Evolutionary conservation across 2,329 filamentous ascomycete genomes (phyloP).

Genomic region (Pseudogymnoascus sp.): DNA sequence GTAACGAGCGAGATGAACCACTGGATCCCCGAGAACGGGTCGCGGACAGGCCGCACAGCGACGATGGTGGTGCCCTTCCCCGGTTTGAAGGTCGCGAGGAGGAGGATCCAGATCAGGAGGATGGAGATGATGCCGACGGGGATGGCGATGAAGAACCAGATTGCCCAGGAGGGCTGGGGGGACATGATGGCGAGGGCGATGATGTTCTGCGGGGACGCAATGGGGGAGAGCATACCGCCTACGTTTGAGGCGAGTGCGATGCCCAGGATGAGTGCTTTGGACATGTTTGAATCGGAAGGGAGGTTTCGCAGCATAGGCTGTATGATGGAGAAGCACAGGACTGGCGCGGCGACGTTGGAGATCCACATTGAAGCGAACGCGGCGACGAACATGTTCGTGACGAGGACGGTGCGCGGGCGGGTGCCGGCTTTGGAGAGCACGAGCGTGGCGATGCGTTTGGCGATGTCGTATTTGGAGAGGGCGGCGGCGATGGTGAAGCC

Average conservation of each 20-base stretch:
- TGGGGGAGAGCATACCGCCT: constrained; percentile 91
- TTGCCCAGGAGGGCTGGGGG: constrained; percentile 82
- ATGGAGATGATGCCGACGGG: constrained; percentile 89
- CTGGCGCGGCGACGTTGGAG: constrained; percentile 93
- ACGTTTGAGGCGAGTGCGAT: constrained; percentile 94
- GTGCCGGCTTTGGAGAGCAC: constrained; percentile 95
- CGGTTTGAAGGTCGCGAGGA: constrained; percentile 79
- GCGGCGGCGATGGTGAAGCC: constrained; percentile 95
- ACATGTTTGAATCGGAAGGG: constrained; percentile 82
- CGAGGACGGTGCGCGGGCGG: constrained; percentile 74
- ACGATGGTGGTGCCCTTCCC: constrained; percentile 81
- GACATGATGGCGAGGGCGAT: constrained; percentile 95
- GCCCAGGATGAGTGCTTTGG: constrained; percentile 88
- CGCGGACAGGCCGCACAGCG: constrained; percentile 81
- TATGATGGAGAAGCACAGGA: constrained; percentile 95
- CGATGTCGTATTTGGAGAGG: constrained; percentile 93
- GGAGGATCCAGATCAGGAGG: constrained; percentile 77
- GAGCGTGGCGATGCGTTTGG: constrained; percentile 93
- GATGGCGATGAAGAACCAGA: constrained; percentile 94
- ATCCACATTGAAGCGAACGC: constrained; percentile 99
- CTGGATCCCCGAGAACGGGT: constrained; percentile 79
- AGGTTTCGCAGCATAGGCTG: constrained; percentile 94
- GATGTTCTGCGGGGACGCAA: constrained; percentile 94
- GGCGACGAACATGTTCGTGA: constrained; percentile 98
- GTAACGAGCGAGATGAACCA: constrained; percentile 89